Percentiles rank a stretch among this genome's conserved stretches.
These are phyloP conservation scores for Fusarium nelsonii DNA, from an alignment of 2,329 filamentous ascomycete genomes.

Conservation along the genomic window DNA sequence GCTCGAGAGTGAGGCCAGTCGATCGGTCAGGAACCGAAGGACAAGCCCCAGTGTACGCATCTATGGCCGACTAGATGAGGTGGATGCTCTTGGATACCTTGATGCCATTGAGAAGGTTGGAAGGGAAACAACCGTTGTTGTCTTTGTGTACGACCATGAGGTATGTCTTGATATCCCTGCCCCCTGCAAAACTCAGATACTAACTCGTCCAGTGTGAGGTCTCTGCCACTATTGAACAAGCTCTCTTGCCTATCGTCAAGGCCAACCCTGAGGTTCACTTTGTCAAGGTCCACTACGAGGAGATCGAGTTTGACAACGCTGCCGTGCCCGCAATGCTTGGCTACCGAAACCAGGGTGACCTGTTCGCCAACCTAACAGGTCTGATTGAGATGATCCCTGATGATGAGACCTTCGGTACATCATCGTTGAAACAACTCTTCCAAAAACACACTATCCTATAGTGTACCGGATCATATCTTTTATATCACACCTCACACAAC, in stretches of 20 bases:
- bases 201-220: slow-evolving; percentile 75
- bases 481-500: slow-evolving; percentile 18
- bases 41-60: slow-evolving; percentile 81
- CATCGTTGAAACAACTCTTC: slow-evolving; percentile 66
- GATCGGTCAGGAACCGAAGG: slow-evolving; percentile 71
- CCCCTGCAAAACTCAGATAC: slow-evolving; percentile 4
- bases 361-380: slow-evolving; percentile 90
- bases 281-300: slow-evolving; percentile 89
- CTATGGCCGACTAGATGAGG: slow-evolving; percentile 83
- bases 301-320: slow-evolving; percentile 93
- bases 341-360: slow-evolving; percentile 87
- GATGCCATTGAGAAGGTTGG: slow-evolving; percentile 94
- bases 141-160: slow-evolving; percentile 91
- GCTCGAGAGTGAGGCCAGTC: slow-evolving; percentile 72
- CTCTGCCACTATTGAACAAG: slow-evolving; percentile 82
- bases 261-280: slow-evolving; percentile 81
- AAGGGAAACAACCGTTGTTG: slow-evolving; percentile 85
- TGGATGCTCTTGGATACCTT: slow-evolving; percentile 93
- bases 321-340: slow-evolving; percentile 89
- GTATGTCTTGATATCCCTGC: slow-evolving; percentile 64
- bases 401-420: slow-evolving; percentile 69
- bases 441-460: slow-evolving; percentile 66
- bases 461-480: slow-evolving; percentile 35
- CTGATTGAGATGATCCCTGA: slow-evolving; percentile 87
- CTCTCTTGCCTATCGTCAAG: slow-evolving; percentile 79